A percentile compares a stretch with the other conserved stretches of the same genome.
phyloP scores from a whole-genome alignment of 768 basidiomycete species.

The Cystobasidium tubakii region DNA sequence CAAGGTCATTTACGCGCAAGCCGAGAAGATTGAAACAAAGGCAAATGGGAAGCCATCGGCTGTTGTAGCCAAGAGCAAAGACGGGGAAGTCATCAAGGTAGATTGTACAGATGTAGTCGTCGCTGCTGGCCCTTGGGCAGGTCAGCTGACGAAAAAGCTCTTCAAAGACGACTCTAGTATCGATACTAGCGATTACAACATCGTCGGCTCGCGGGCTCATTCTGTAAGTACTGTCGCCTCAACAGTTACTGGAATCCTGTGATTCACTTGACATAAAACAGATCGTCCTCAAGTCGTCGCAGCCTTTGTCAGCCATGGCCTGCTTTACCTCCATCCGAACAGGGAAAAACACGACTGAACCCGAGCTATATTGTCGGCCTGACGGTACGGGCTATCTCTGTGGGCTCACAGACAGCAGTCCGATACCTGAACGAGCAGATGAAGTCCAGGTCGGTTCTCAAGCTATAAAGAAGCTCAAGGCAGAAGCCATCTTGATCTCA shows the following conservation, averaged over 20 bases:
- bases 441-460: constrained; percentile 59
- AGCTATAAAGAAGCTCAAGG: constrained; percentile 56
- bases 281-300: constrained; percentile 29
- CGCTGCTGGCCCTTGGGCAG: constrained; percentile 82
- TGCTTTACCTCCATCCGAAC: constrained; percentile 70
- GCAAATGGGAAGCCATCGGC: neutral
- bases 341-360: constrained; percentile 49
- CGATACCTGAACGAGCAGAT: constrained; percentile 66
- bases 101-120: constrained; percentile 58
- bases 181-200: constrained; percentile 39
- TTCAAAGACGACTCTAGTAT: constrained; percentile 46
- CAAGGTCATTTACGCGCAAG: constrained; percentile 12
- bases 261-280: neutral
- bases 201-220: constrained; percentile 62
- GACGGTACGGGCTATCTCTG: constrained; percentile 61
- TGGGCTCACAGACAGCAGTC: constrained; percentile 67
- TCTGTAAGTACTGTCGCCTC: constrained; percentile 63
- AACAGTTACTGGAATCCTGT: constrained; percentile 44
- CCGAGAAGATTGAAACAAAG: constrained; percentile 15
- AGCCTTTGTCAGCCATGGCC: constrained; percentile 63
- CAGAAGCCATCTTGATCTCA: constrained; percentile 48
- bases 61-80: neutral
- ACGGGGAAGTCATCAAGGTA: constrained; percentile 13
- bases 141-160: constrained; percentile 53
- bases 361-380: constrained; percentile 51